Percentiles rank a stretch among this genome's conserved stretches.
Conservation (phyloP, 2,329 filamentous ascomycete genomes). For the Stagonosporopsis rhizophila region DNA sequence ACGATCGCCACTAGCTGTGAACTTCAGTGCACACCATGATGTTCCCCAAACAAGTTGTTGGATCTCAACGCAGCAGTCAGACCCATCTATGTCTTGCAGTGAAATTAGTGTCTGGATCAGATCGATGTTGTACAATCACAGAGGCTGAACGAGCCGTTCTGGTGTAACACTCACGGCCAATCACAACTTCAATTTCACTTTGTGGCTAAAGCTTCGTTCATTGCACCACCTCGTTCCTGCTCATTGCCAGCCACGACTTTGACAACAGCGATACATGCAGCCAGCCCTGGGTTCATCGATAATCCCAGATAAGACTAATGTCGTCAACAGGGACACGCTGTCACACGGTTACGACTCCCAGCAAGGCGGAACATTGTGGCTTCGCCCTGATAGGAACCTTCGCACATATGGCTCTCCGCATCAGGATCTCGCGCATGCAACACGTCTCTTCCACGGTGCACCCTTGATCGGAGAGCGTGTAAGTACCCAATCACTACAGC, state of each 20-base stretch:
- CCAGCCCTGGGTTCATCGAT: constrained; percentile 11
- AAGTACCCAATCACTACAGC: constrained; percentile 2
- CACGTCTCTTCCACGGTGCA: constrained; percentile 9
- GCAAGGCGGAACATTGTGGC: constrained; percentile 3
- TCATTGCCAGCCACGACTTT: constrained; percentile 8
- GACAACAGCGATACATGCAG: constrained; percentile 1
- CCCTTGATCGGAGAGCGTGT: background rate
- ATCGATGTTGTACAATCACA: constrained; percentile 8
- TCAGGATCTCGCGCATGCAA: constrained; percentile 11
- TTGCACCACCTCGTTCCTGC: constrained; percentile 14
- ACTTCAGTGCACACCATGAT: background rate
- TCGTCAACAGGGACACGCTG: constrained; percentile 11
- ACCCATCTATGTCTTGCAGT: constrained; percentile 11
- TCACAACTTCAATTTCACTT: background rate
- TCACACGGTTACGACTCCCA: constrained; percentile 4
- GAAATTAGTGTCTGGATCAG: constrained; percentile 7
- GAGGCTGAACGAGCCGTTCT: constrained; percentile 16
- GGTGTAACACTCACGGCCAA: constrained; percentile 7
- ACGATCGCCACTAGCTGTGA: background rate
- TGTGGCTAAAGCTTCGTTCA: constrained; percentile 16
- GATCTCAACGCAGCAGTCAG: constrained; percentile 3
- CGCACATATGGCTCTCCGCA: constrained; percentile 1
- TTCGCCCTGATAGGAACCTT: constrained; percentile 8
- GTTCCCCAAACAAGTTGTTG: background rate
- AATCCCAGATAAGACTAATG: constrained; percentile 9